Evolutionary conservation across 2,329 filamentous ascomycete genomes (phyloP), one percentile per base, ranked within the genome.

Genomic region (Chrysoporthe puriensis): DNA sequence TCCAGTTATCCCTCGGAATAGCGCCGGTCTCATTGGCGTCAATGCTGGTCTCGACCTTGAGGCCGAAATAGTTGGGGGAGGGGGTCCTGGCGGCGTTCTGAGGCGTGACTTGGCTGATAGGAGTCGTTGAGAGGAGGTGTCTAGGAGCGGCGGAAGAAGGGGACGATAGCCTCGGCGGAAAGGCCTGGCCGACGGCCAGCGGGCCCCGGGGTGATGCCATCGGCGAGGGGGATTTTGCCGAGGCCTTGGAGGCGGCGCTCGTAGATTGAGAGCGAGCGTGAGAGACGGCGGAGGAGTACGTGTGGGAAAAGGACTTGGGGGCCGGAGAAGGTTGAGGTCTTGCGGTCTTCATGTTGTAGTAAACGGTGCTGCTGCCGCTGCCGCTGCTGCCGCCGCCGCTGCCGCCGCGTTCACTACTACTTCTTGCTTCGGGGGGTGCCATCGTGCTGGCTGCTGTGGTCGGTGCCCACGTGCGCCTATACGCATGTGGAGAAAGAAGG

Each of bases 1-100:
- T 92, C 91, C 92, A 95, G 77, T 92, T 92, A 71, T 88, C 88
- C 66, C 87, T 87, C 1, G 89, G 84, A 70, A 91, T 83, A 44
- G 84, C 83, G 4, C 84, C 86, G 2, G 90, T 90, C 64, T 90
- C 89, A 70, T 89, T 85, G 34, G 86, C 83, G 70, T 92, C 88
- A 66, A 79, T 83, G 58, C 81, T 78, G 26, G 87, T 73, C 68
- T 93, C 89, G 70, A 92, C 81, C 42, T 89, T 83, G 69, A 96
- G 87, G 66, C 91, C 92, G 77, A 97, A 97, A 79, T 97, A 97
- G 77, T 94, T 96, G 14, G 93, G 92, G 76, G 92, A 95, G 11
- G 88, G 81, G 1, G 85, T 80, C 70, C 84, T 81, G 18, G 74
- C 75, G 52, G 83, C 40, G n/a, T 26, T 81, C 32, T 74, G 72